Conservation (phyloP, 2,329 filamentous ascomycete species). For the Ambrosiella xylebori region DNA sequence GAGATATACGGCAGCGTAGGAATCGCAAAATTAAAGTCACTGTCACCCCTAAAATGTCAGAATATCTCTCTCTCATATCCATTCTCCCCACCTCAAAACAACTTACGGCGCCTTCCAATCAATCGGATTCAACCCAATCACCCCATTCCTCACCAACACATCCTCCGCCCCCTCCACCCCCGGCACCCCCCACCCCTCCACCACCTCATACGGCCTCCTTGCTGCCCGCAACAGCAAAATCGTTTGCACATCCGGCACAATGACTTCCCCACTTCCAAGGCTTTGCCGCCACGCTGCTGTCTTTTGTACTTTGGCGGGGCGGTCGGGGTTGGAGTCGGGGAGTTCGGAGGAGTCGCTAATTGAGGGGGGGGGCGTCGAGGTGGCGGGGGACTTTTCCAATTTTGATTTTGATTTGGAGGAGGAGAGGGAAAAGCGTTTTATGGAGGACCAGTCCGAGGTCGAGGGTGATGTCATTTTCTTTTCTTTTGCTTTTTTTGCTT, state of each 20-base stretch:
- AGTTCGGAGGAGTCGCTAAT: not conserved
- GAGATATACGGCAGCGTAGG: constrained; percentile 51
- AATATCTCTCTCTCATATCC: not conserved
- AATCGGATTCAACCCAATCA: constrained; percentile 58
- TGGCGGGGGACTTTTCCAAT: not conserved
- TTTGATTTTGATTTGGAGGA: not conserved
- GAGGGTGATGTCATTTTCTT: not conserved
- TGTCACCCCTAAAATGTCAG: constrained; percentile 18
- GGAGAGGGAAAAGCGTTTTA: constrained; percentile 3
- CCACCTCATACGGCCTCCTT: constrained; percentile 2
- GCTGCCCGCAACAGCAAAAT: not conserved
- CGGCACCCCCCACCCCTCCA: not conserved
- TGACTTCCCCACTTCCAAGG: not conserved
- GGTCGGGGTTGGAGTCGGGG: not conserved
- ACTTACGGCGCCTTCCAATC: constrained; percentile 58
- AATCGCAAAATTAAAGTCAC: constrained; percentile 54
- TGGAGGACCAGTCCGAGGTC: not conserved
- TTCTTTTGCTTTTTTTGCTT: too few relatives aligned
- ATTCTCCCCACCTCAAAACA: not conserved
- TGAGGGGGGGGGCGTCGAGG: not conserved
- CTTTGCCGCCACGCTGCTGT: not conserved
- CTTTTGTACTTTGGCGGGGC: not conserved
- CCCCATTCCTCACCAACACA: constrained; percentile 43
- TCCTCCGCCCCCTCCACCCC: constrained; percentile 22
- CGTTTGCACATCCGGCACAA: not conserved